Base-by-base conservation (phyloP, 352 stramenopile species). In the Phytophthora pluvialis region DNA sequence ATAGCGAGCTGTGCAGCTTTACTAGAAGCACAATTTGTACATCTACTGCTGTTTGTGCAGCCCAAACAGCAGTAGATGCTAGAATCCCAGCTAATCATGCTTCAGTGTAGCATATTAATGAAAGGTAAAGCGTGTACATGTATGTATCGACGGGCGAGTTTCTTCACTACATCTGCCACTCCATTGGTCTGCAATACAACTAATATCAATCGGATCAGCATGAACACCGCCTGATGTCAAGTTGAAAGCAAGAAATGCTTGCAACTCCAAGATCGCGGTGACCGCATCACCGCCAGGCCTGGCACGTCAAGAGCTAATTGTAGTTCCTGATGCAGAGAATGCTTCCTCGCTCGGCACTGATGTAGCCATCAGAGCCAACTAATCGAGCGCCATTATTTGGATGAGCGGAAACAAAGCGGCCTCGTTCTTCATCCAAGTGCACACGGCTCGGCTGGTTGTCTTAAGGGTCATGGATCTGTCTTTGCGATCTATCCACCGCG, bases 321-420 rank as follows among this genome's bases (percentile, higher is more conserved):
- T 57, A 3, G 47, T 35, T 3, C 60, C 44, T 16, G 44, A 35
- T 40, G 25, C 32, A 11, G 49, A 67, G 31, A 67, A 67, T n/a
- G 50, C 60, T 29, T 56, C 11, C 12, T 67, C 46, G 15, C 50
- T 67, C 10, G 60, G 52, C 29, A 64, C 61, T 0, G 54, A 70
- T 31, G 54, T 60, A 26, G 62, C 54, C 43, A 56, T 59, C 1
- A 65, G 40, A 3, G 21, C 54, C 8, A 68, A 44, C 36, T 39
- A 60, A 39, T 70, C 53, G 4, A 32, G 42, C 2, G 42, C 39
- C 47, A 61, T 60, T 12, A 50, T 51, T 13, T 66, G 25, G 21
- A 65, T 71, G 21, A 48, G 32, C 11, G 54, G 61, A 25, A 57
- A 66, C 13, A 13, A 15, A 10, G 35, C 3, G 4, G 39, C 33